Conservation (phyloP, 2,329 filamentous ascomycete species). For the Cercospora nicotianae region DNA sequence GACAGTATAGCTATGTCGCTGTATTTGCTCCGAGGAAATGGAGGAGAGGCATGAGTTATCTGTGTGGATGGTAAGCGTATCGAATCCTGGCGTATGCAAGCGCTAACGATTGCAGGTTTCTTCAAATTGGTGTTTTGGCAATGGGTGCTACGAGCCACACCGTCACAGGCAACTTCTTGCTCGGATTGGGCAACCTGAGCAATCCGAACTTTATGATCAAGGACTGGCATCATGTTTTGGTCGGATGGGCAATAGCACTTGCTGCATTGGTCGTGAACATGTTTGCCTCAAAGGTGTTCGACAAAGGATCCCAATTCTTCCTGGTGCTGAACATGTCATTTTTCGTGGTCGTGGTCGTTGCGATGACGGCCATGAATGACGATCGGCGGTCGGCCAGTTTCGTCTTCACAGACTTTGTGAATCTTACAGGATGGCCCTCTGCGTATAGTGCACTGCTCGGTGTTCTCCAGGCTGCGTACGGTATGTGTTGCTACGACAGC, state of each 20-base stretch:
- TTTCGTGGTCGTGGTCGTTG: conserved; percentile 55
- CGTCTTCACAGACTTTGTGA: conserved; percentile 58
- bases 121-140: conserved; percentile 32
- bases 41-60: conserved; percentile 33
- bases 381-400: conserved; percentile 56
- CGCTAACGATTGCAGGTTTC: conserved; percentile 5
- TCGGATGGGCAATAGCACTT: conserved; percentile 52
- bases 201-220: conserved; percentile 54
- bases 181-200: conserved; percentile 56
- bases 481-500: conserved; percentile 56
- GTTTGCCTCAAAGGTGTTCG: conserved; percentile 52
- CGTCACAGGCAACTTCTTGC: conserved; percentile 55
- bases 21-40: conserved; percentile 53
- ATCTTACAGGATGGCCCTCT: conserved; percentile 54
- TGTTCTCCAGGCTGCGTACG: conserved; percentile 56
- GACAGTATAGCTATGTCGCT: conserved; percentile 61
- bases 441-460: conserved; percentile 56
- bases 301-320: conserved; percentile 53
- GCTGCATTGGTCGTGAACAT: conserved; percentile 52
- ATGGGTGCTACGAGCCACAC: conserved; percentile 41
- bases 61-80: conserved; percentile 40
- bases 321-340: conserved; percentile 56
- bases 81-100: background rate
- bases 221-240: conserved; percentile 57
- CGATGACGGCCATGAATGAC: conserved; percentile 55